Evolutionary conservation across 768 basidiomycete genomes (phyloP).

Genomic region (Suillus hirtellus): DNA sequence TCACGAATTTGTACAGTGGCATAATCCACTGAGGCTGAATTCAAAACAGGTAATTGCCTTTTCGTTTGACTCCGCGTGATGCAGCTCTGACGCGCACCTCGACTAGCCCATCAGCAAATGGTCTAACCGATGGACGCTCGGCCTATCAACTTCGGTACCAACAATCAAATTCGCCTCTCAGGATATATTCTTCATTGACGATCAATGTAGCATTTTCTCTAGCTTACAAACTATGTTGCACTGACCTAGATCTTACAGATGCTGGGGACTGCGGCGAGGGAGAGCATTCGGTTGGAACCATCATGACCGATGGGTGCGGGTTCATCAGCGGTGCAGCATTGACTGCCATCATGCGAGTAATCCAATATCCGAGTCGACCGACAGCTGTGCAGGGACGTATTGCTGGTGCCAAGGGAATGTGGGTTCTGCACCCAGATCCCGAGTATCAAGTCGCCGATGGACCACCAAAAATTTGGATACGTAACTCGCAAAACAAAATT

Average conservation of each 20-base stretch:
- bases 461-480: constrained; percentile 60
- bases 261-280: constrained; percentile 22
- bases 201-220: constrained; percentile 44
- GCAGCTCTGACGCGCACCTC: constrained; percentile 3
- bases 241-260: constrained; percentile 1
- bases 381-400: constrained; percentile 64
- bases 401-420: constrained; percentile 61
- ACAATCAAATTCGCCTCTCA: constrained; percentile 49
- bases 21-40: constrained; percentile 61
- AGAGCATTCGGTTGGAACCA: constrained; percentile 47
- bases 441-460: constrained; percentile 29
- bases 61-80: too few species aligned
- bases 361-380: constrained; percentile 39
- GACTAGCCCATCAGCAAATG: constrained; percentile 67
- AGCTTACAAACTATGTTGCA: not conserved
- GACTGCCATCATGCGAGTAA: constrained; percentile 36
- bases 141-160: constrained; percentile 66
- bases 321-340: constrained; percentile 61
- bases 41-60: constrained; percentile 50
- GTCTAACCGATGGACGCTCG: constrained; percentile 61
- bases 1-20: constrained; percentile 57
- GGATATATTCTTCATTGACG: constrained; percentile 53
- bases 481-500: constrained; percentile 62
- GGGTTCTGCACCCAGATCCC: constrained; percentile 54
- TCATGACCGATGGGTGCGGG: constrained; percentile 73